A percentile compares a stretch with the other conserved stretches of the same genome.
phyloP scores from a whole-genome alignment of 257 asterid genomes.

The Salvia rosmarinus region DNA sequence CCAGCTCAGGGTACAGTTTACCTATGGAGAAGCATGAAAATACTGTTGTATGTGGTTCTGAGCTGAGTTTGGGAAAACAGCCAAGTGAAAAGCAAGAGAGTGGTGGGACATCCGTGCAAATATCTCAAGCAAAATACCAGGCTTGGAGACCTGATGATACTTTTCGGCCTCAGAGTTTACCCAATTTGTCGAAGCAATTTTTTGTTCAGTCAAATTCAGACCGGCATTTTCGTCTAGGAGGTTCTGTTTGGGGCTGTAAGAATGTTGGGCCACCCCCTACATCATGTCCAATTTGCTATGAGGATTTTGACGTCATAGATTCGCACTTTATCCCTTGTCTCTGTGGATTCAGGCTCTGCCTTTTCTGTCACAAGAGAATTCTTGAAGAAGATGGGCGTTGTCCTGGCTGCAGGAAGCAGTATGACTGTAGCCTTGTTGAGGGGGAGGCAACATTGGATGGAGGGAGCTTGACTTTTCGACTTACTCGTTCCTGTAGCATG shows the following conservation, averaged over 20 bases:
- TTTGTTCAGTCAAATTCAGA: slow-evolving; percentile 62
- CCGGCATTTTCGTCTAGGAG: slow-evolving; percentile 50
- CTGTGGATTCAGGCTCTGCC: slow-evolving; percentile 96
- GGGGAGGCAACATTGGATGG: slow-evolving; percentile 64
- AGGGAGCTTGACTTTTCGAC: slow-evolving; percentile 51
- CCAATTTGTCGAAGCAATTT: slow-evolving; percentile 70
- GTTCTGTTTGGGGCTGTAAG: slow-evolving; percentile 58
- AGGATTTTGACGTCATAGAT: slow-evolving; percentile 89
- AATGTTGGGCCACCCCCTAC: slow-evolving; percentile 51
- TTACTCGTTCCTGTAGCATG: slow-evolving; percentile 79
- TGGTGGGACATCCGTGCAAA: slow-evolving; percentile 38
- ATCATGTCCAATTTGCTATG: slow-evolving; percentile 86
- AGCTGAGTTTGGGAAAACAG: slow-evolving; percentile 25
- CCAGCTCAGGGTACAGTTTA: slow-evolving; percentile 33
- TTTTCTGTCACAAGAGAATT: slow-evolving; percentile 92
- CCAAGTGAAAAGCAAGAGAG: slow-evolving; percentile 45
- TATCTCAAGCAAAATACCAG: slow-evolving; percentile 43
- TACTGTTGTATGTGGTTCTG: slow-evolving; percentile 29
- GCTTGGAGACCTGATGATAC: slow-evolving; percentile 94
- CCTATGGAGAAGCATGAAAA: slow-evolving; percentile 37
- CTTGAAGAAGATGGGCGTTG: slow-evolving; percentile 93
- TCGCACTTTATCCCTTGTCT: slow-evolving; percentile 77
- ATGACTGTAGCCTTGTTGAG: slow-evolving; percentile 45
- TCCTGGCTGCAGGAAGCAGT: slow-evolving; percentile 90
- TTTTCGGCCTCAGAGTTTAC: slow-evolving; percentile 82